These are phyloP conservation scores for Microbotryum saponariae DNA, from an alignment of 1,284 basidiomycete genomes.

Conservation along the genomic window DNA sequence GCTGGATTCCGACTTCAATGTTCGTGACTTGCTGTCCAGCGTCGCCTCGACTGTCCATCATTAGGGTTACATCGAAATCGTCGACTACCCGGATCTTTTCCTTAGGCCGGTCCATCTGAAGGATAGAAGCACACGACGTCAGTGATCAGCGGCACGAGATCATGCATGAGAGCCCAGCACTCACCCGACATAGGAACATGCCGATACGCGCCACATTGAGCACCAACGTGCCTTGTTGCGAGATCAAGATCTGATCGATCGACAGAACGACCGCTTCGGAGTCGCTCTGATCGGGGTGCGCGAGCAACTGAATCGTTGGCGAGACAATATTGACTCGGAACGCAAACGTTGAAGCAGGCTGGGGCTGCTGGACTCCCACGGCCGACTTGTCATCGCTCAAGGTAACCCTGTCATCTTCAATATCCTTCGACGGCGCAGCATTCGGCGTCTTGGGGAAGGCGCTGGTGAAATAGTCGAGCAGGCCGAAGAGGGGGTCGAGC, in stretches of 20 bases:
- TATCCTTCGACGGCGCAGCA: constrained; percentile 15
- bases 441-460: constrained; percentile 44
- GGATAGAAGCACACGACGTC: not conserved
- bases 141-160: not conserved
- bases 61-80: constrained; percentile 79
- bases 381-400: constrained; percentile 31
- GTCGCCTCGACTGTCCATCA: constrained; percentile 73
- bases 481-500: constrained; percentile 80
- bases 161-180: not conserved
- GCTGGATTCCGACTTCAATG: constrained; percentile 69
- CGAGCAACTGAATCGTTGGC: constrained; percentile 80
- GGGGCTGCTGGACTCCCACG: constrained; percentile 14
- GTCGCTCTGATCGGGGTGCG: constrained; percentile 69
- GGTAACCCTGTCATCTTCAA: constrained; percentile 29
- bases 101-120: constrained; percentile 65
- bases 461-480: constrained; percentile 76
- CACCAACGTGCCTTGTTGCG: constrained; percentile 87
- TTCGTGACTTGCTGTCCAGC: constrained; percentile 68
- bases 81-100: constrained; percentile 90
- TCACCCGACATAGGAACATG: constrained; percentile 72
- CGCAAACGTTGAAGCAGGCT: constrained; percentile 39
- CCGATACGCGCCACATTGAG: constrained; percentile 75
- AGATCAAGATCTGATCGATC: constrained; percentile 77
- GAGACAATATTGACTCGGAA: constrained; percentile 88
- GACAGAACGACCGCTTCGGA: constrained; percentile 82